Percentiles rank a stretch among this genome's conserved stretches.
Conservation (phyloP, 2,329 filamentous ascomycete genomes). For the Penicillium griseofulvum region DNA sequence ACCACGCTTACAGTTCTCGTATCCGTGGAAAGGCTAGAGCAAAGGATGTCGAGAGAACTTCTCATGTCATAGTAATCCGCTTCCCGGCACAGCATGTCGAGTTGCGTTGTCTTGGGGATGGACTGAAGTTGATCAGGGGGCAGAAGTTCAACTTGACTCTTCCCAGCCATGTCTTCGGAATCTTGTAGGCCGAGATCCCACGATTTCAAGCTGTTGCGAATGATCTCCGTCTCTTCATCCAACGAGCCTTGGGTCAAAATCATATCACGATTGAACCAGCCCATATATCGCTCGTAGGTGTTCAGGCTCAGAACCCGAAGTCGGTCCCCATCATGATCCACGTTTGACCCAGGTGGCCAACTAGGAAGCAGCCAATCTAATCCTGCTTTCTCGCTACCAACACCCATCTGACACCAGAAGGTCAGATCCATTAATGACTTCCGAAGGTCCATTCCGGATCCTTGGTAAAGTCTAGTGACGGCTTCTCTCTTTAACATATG, state of each 20-base stretch:
- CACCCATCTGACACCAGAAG: constrained; percentile 95
- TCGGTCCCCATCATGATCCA: constrained; percentile 64
- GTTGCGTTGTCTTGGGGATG: constrained; percentile 21
- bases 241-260: constrained; percentile 38
- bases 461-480: constrained; percentile 67
- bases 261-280: constrained; percentile 65
- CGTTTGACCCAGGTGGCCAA: constrained; percentile 69
- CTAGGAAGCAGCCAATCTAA: constrained; percentile 84
- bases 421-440: constrained; percentile 80
- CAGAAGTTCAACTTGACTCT: constrained; percentile 35
- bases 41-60: constrained; percentile 39
- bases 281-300: constrained; percentile 77
- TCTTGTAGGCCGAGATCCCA: constrained; percentile 66
- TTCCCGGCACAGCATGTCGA: constrained; percentile 30
- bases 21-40: constrained; percentile 27
- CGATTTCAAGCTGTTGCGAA: constrained; percentile 64
- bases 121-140: constrained; percentile 2
- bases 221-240: constrained; percentile 59
- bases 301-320: constrained; percentile 77
- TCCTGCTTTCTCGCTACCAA: constrained; percentile 84
- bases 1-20: constrained; percentile 27
- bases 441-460: constrained; percentile 70
- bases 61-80: constrained; percentile 34
- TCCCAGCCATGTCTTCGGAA: constrained; percentile 49
- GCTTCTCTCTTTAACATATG: constrained; percentile 70